Evolutionary conservation across 495 filamentous ascomycete genomes (phyloP), one percentile per base, ranked within the genome.

Genomic region (Talaromyces stipitatus): DNA sequence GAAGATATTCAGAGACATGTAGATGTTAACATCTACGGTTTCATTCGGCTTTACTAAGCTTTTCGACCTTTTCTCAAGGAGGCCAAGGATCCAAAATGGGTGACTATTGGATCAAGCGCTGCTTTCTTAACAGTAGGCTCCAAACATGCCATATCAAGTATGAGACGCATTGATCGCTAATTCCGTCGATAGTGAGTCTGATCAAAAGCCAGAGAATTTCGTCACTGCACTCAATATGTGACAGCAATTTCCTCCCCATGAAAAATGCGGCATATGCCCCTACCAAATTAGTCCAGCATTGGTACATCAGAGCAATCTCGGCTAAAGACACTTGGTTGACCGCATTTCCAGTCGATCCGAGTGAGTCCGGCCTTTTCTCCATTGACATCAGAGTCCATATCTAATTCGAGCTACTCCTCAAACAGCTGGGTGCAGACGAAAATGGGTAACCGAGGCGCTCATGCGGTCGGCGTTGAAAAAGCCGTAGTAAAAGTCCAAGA

Each of bases 371-470:
- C 30, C 12, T 12, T 47, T 10, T 50, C 4, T 16, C 33, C 1
- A 36, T 36, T 36, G 33, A 36, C 14, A 36, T 36, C 16, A 27
- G 8, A 4, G 12, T 51, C 46, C 2, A 20, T 27, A 23, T 10
- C 70, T 47, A 60, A 68, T 50, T 14, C 67, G 32, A 36, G 16
- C 33, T 36, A 36, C 33, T n/a, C n/a, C n/a, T 30, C 61, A 65
- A n/a, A 58, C 24, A 75, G 73, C n/a, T 78, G 67, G 58, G 68
- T 69, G 9, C 69, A 71, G 41, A 82, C 77, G 3, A 76, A 78
- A 0, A 58, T 78, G 57, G 77, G 76, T 10, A 77, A 79, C 55
- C 30, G 56, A 4, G 75, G 62, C 0, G 78, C 77, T 14, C 26
- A 58, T 11, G 33, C 12, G 1, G 62, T 72, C 22, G 75, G 77